Percentiles rank a stretch among this genome's conserved stretches.
Conservation (phyloP, 2,329 filamentous ascomycete species). For the Ceratocystiopsis brevicomis region DNA sequence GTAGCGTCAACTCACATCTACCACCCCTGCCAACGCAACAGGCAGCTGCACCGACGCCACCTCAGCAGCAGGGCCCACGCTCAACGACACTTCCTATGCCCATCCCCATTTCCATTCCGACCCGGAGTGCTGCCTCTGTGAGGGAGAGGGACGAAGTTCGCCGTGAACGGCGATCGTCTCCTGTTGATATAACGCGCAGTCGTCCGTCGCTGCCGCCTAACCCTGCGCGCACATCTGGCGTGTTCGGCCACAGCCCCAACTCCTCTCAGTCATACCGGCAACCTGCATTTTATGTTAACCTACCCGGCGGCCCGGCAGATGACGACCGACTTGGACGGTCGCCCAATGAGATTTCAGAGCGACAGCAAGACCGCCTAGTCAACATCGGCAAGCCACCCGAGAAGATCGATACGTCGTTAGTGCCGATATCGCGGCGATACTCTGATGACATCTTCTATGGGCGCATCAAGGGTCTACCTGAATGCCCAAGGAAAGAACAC, state of each 20-base stretch:
- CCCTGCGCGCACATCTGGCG: slow-evolving; percentile 3
- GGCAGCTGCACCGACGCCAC: too few relatives aligned
- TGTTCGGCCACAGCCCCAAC: slow-evolving; percentile 1
- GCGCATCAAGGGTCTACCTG: slow-evolving; percentile 32
- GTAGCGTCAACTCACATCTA: neutral
- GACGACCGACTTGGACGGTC: neutral
- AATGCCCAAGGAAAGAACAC: slow-evolving; percentile 48
- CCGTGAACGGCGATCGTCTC: slow-evolving; percentile 4
- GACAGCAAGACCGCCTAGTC: too few relatives aligned
- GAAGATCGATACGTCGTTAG: slow-evolving; percentile 9
- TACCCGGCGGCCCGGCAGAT: neutral
- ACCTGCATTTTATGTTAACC: slow-evolving; percentile 3
- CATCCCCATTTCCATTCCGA: neutral
- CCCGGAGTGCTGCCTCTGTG: neutral
- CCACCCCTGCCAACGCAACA: too few relatives aligned
- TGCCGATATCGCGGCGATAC: slow-evolving; percentile 26
- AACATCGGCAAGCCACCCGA: too few relatives aligned
- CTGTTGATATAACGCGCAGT: slow-evolving; percentile 1
- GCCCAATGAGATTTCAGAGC: too few relatives aligned
- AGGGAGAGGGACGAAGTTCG: neutral
- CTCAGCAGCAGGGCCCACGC: neutral
- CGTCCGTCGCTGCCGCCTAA: neutral
- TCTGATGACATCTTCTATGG: slow-evolving; percentile 31
- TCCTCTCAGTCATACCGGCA: slow-evolving; percentile 1
- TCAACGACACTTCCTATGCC: slow-evolving; percentile 1